A percentile compares a stretch with the other conserved stretches of the same genome.
phyloP scores from a whole-genome alignment of 2,329 filamentous ascomycete species.

The Aspergillus felis region DNA sequence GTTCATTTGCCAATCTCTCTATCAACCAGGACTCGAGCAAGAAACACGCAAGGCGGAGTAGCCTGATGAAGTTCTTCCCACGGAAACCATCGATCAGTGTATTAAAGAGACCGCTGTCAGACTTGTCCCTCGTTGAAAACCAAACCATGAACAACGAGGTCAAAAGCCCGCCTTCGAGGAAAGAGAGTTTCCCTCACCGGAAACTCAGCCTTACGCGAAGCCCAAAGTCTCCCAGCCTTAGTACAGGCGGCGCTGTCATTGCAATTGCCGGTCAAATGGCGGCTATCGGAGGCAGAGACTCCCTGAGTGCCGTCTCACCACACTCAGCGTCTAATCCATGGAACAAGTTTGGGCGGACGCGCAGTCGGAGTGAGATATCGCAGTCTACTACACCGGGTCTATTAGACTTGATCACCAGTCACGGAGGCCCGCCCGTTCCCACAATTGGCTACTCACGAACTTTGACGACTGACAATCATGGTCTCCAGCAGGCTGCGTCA shows the following conservation, averaged over 20 bases:
- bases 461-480: constrained; percentile 20
- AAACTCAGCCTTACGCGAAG: constrained; percentile 37
- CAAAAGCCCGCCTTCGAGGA: constrained; percentile 22
- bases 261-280: constrained; percentile 45
- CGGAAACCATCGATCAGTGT: constrained; percentile 39
- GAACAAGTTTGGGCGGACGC: constrained; percentile 46
- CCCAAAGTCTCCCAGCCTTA: constrained; percentile 37
- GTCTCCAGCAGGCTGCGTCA: constrained; percentile 8
- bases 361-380: constrained; percentile 57
- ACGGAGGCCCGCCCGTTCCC: constrained; percentile 57
- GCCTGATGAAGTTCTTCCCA: constrained; percentile 43
- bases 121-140: constrained; percentile 26
- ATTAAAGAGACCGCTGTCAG: constrained; percentile 44
- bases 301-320: constrained; percentile 50
- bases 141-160: constrained; percentile 14
- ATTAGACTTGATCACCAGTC: constrained; percentile 52
- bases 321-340: constrained; percentile 40
- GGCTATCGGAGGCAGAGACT: constrained; percentile 50
- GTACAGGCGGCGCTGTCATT: constrained; percentile 39
- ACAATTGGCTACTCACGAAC: constrained; percentile 46
- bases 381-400: constrained; percentile 43
- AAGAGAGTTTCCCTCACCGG: constrained; percentile 32
- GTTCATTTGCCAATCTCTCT: constrained; percentile 42
- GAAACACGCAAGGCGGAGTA: constrained; percentile 43
- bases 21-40: constrained; percentile 32